Evolutionary conservation across 371 early-diverging fungal species (phyloP).

Genomic region (Syncephalastrum sp.): DNA sequence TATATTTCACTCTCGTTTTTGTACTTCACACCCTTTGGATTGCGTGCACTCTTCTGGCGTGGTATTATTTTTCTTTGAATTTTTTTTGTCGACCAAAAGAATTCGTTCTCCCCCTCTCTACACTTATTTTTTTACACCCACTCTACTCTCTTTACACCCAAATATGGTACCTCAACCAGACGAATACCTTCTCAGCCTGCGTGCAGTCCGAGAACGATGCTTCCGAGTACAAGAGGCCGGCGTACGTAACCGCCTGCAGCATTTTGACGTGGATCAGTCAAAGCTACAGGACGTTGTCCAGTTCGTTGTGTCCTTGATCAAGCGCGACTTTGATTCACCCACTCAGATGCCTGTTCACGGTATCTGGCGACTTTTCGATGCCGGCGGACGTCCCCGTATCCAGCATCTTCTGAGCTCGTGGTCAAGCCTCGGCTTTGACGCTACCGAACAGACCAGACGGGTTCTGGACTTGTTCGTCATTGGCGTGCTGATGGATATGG

Average conservation of each 20-base stretch:
- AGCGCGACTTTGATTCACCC: constrained; percentile 62
- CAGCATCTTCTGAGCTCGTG: constrained; percentile 53
- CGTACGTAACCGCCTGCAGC: constrained; percentile 48
- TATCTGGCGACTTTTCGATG: constrained; percentile 87
- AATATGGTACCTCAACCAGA: constrained; percentile 28
- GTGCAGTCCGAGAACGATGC: constrained; percentile 77
- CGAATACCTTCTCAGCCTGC: constrained; percentile 67
- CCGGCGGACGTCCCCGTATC: constrained; percentile 57
- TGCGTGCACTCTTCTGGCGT: no score
- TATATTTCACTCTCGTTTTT: no score
- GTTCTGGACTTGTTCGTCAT: constrained; percentile 84
- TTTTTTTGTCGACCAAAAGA: no score
- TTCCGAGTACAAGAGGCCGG: constrained; percentile 65
- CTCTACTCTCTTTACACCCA: no score
- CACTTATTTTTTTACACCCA: no score
- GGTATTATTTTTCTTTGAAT: no score
- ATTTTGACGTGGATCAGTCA: constrained; percentile 71
- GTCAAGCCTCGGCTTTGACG: constrained; percentile 38
- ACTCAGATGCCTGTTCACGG: constrained; percentile 79
- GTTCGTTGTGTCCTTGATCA: constrained; percentile 68
- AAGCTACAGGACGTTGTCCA: constrained; percentile 73
- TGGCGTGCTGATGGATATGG: constrained; percentile 88
- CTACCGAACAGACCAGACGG: constrained; percentile 67
- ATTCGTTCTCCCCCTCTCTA: no score
- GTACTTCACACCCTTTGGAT: no score